A percentile compares a stretch with the other conserved stretches of the same genome.
Evolutionary conservation across 2,329 filamentous ascomycete genomes (phyloP).

Genomic region (Dryadomyces sulphureus): DNA sequence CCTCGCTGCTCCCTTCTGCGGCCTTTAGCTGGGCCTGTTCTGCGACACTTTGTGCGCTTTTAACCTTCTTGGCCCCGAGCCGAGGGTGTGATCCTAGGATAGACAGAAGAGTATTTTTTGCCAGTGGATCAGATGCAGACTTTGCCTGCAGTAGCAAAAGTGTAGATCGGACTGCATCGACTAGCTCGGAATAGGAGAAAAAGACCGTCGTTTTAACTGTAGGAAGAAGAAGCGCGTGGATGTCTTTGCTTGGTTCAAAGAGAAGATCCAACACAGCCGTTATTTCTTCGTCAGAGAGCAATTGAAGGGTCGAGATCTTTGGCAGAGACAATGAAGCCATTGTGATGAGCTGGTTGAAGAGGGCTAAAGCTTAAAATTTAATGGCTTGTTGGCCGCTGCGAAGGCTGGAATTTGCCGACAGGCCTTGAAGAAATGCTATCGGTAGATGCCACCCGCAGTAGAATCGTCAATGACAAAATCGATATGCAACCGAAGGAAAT

Average conservation of each 20-base stretch:
- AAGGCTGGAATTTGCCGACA: conserved; percentile 2
- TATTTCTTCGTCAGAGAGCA: conserved; percentile 39
- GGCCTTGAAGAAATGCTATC: neutral
- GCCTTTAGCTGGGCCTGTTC: conserved; percentile 67
- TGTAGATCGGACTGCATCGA: conserved; percentile 48
- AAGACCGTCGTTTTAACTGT: conserved; percentile 44
- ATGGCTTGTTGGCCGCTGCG: conserved; percentile 6
- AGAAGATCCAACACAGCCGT: conserved; percentile 55
- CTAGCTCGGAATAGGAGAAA: conserved; percentile 52
- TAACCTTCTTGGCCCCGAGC: conserved; percentile 65
- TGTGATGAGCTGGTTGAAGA: too few relatives aligned
- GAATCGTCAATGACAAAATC: too few relatives aligned
- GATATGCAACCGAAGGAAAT: too few relatives aligned
- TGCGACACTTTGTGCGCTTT: conserved; percentile 64
- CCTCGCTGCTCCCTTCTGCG: conserved; percentile 38
- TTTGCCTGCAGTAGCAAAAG: conserved; percentile 40
- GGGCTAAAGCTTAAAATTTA: too few relatives aligned
- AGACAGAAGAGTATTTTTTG: conserved; percentile 44
- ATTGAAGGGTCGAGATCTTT: conserved; percentile 36
- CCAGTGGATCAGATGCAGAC: conserved; percentile 22
- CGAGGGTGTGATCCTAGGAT: conserved; percentile 75
- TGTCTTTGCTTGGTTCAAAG: conserved; percentile 66
- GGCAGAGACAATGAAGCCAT: conserved; percentile 32
- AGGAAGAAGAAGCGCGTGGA: conserved; percentile 59
- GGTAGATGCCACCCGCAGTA: too few relatives aligned